phyloP scores from a whole-genome alignment of 768 basidiomycete species.

The Calocybe gangraenosa region DNA sequence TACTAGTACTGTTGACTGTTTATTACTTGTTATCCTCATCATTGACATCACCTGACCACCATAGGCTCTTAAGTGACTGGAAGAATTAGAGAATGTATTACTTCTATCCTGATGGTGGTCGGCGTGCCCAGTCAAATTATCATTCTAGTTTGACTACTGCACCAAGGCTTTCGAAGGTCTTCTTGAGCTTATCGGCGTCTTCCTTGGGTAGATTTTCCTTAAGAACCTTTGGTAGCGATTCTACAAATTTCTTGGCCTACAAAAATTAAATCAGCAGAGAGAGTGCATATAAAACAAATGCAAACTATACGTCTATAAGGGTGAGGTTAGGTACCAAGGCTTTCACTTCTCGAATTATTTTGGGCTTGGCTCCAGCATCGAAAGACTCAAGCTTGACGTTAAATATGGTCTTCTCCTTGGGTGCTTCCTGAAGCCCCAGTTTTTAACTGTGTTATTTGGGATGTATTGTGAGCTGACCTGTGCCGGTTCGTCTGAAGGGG shows the following conservation, averaged over 20 bases:
- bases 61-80: too few species aligned
- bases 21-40: too few species aligned
- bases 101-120: constrained; percentile 7
- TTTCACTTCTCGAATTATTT: constrained; percentile 98
- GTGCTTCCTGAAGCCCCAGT: constrained; percentile 64
- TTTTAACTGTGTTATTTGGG: background rate
- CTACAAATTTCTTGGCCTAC: constrained; percentile 99
- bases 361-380: constrained; percentile 87
- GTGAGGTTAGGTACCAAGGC: constrained; percentile 93
- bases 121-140: constrained; percentile 19
- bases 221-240: constrained; percentile 86
- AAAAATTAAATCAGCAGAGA: constrained; percentile 8
- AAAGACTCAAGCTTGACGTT: constrained; percentile 94
- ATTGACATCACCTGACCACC: too few species aligned
- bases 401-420: constrained; percentile 98
- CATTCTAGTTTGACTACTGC: constrained; percentile 85
- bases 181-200: constrained; percentile 38
- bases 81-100: too few species aligned
- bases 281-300: background rate
- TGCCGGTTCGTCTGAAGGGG: constrained; percentile 59
- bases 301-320: constrained; percentile 82
- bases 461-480: constrained; percentile 44
- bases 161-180: constrained; percentile 84
- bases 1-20: too few species aligned
- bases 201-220: constrained; percentile 97